These are phyloP conservation scores for Pichia gijzeniarum DNA, from an alignment of 805 yeast species.

Conservation along the genomic window DNA sequence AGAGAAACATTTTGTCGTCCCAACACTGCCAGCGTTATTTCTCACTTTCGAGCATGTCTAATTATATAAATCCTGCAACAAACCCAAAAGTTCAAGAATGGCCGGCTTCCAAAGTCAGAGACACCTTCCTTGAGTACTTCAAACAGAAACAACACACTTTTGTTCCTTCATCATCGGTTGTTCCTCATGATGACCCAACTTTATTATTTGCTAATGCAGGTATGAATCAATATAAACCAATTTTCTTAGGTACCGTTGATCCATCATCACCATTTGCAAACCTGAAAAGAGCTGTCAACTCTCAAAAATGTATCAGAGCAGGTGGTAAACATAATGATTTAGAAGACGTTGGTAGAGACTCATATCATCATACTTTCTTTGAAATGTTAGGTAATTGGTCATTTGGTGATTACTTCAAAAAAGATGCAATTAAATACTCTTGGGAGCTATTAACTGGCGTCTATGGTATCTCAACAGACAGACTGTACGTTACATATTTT, in stretches of 20 bases:
- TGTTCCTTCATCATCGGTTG: conserved; percentile 89
- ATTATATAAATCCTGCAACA: conserved; percentile 11
- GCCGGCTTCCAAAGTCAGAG: conserved; percentile 54
- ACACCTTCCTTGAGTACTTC: conserved; percentile 81
- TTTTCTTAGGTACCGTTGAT: conserved; percentile 94
- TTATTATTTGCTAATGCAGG: conserved; percentile 96
- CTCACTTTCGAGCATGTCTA: conserved; percentile 2
- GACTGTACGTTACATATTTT: conserved; percentile 92
- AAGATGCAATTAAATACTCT: conserved; percentile 81
- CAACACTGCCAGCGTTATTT: background rate
- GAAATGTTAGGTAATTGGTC: conserved; percentile 99
- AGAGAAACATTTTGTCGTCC: background rate
- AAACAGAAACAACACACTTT: conserved; percentile 62
- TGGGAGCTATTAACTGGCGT: conserved; percentile 89
- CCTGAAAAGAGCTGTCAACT: conserved; percentile 85
- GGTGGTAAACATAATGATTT: conserved; percentile 98
- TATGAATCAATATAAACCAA: conserved; percentile 98
- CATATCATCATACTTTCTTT: conserved; percentile 96
- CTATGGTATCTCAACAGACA: conserved; percentile 69
- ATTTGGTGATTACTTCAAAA: conserved; percentile 96
- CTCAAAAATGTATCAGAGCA: conserved; percentile 98
- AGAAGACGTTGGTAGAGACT: conserved; percentile 97
- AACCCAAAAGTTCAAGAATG: conserved; percentile 28
- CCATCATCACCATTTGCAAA: conserved; percentile 83
- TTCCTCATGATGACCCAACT: conserved; percentile 98